A percentile compares a stretch with the other conserved stretches of the same genome.
These are phyloP conservation scores for Claviceps humidiphila DNA, from an alignment of 2,329 filamentous ascomycete genomes.

Conservation along the genomic window DNA sequence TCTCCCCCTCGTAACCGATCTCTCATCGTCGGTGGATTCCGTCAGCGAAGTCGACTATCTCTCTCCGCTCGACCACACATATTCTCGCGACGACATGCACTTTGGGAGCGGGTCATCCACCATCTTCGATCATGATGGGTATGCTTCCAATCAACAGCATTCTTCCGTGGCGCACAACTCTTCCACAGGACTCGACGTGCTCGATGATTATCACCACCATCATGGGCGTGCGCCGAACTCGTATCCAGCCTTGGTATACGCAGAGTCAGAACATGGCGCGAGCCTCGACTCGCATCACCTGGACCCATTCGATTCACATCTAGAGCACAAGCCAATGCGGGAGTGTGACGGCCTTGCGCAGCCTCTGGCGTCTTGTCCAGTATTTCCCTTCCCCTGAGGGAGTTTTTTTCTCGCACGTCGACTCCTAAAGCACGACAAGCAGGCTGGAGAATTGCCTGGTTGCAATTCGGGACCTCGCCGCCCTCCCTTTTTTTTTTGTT, in stretches of 20 bases:
- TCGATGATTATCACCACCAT: slow-evolving; percentile 28
- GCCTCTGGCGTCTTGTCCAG: slow-evolving; percentile 19
- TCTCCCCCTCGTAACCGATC: slow-evolving; percentile 33
- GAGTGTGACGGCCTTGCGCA: slow-evolving; percentile 42
- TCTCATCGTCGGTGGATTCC: slow-evolving; percentile 44
- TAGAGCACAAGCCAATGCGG: slow-evolving; percentile 38
- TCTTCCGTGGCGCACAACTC: slow-evolving; percentile 45
- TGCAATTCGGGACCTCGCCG: slow-evolving; percentile 30
- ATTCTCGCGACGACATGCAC: slow-evolving; percentile 42
- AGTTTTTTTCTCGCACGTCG: slow-evolving; percentile 39
- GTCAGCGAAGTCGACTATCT: slow-evolving; percentile 50
- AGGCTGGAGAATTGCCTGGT: slow-evolving; percentile 32
- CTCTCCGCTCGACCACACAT: slow-evolving; percentile 45
- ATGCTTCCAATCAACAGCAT: slow-evolving; percentile 29
- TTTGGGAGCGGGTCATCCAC: slow-evolving; percentile 42
- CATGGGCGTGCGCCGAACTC: slow-evolving; percentile 43
- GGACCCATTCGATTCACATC: slow-evolving; percentile 42
- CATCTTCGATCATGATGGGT: slow-evolving; percentile 39
- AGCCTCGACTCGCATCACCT: slow-evolving; percentile 47
- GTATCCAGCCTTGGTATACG: slow-evolving; percentile 47
- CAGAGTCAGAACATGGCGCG: slow-evolving; percentile 46
- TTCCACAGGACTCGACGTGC: slow-evolving; percentile 29
- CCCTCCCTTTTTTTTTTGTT: slow-evolving; percentile 6
- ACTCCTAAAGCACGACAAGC: slow-evolving; percentile 35
- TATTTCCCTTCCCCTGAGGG: slow-evolving; percentile 24